phyloP scores from a whole-genome alignment of 768 basidiomycete genomes.

The Suillus ampliporus region DNA sequence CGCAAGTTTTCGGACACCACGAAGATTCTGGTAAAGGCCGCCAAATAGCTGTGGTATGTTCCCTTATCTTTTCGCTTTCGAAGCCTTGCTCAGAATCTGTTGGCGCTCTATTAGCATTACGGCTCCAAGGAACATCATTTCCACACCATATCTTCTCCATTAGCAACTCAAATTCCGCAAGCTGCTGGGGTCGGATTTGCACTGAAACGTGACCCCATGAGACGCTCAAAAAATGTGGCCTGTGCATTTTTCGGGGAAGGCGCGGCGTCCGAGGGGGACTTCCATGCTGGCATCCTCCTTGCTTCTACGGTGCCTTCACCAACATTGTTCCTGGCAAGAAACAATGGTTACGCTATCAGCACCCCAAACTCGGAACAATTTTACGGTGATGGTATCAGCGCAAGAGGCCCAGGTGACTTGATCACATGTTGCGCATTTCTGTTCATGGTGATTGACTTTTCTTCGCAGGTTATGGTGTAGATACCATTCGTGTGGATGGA shows the following conservation, averaged over 20 bases:
- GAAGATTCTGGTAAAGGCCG: constrained; percentile 87
- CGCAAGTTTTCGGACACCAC: constrained; percentile 88
- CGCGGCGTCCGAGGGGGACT: constrained; percentile 93
- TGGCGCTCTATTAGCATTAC: constrained; percentile 65
- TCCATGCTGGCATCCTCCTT: constrained; percentile 88
- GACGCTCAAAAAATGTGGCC: constrained; percentile 75
- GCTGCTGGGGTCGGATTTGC: constrained; percentile 94
- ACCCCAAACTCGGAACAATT: constrained; percentile 91
- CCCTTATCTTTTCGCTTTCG: neutral
- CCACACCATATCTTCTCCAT: constrained; percentile 91
- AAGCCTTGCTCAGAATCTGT: neutral
- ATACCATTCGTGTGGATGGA: constrained; percentile 92
- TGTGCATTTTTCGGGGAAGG: constrained; percentile 95
- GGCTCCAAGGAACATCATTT: constrained; percentile 86
- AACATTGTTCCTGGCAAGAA: constrained; percentile 74
- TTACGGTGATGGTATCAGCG: constrained; percentile 91
- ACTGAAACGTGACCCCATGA: constrained; percentile 74
- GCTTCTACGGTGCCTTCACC: constrained; percentile 80
- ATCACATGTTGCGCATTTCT: neutral
- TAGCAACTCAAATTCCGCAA: constrained; percentile 94
- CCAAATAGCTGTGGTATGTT: constrained; percentile 89
- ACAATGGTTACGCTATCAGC: constrained; percentile 95
- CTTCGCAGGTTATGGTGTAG: constrained; percentile 71
- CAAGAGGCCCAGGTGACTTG: constrained; percentile 75
- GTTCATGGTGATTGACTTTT: neutral